Evolutionary conservation across 2,329 filamentous ascomycete species (phyloP).

Genomic region (Botrytis paeoniae): DNA sequence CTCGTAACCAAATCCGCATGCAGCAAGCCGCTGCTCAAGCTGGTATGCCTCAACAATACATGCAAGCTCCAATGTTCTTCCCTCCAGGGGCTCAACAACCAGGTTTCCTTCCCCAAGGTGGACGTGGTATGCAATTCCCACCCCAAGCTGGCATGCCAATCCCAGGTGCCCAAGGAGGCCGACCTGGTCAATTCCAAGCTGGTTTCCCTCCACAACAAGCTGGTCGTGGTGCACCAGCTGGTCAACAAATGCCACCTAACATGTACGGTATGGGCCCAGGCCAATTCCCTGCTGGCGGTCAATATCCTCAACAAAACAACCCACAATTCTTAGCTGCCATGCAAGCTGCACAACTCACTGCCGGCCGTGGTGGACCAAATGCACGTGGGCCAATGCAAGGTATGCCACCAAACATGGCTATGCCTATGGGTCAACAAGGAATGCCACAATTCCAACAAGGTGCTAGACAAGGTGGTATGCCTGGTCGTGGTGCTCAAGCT

Average conservation of each 20-base stretch:
- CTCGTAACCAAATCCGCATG: slow-evolving; percentile 96
- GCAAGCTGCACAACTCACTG: slow-evolving; percentile 61
- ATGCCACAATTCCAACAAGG: slow-evolving; percentile 52
- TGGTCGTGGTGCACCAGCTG: slow-evolving; percentile 77
- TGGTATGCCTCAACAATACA: slow-evolving; percentile 83
- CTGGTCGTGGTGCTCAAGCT: slow-evolving; percentile 39
- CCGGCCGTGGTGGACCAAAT: slow-evolving; percentile 39
- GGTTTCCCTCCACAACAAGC: slow-evolving; percentile 80
- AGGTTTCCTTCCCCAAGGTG: slow-evolving; percentile 61
- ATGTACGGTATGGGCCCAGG: slow-evolving; percentile 73
- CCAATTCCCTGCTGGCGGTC: slow-evolving; percentile 74
- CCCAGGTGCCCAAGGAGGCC: slow-evolving; percentile 73
- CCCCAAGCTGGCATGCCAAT: slow-evolving; percentile 59
- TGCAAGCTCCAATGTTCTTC: slow-evolving; percentile 91
- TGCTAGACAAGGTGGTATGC: slow-evolving; percentile 46
- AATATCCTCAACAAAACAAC: slow-evolving; percentile 76
- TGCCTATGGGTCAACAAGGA: slow-evolving; percentile 52
- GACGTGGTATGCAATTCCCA: slow-evolving; percentile 65
- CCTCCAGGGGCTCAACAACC: slow-evolving; percentile 72
- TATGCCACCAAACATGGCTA: slow-evolving; percentile 69
- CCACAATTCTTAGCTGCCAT: slow-evolving; percentile 74
- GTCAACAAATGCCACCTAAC: slow-evolving; percentile 83
- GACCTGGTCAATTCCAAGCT: slow-evolving; percentile 80
- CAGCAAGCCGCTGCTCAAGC: slow-evolving; percentile 92
- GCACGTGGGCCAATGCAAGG: slow-evolving; percentile 61